phyloP scores from a whole-genome alignment of 1,284 basidiomycete genomes.

The Austroboletus niveus region DNA sequence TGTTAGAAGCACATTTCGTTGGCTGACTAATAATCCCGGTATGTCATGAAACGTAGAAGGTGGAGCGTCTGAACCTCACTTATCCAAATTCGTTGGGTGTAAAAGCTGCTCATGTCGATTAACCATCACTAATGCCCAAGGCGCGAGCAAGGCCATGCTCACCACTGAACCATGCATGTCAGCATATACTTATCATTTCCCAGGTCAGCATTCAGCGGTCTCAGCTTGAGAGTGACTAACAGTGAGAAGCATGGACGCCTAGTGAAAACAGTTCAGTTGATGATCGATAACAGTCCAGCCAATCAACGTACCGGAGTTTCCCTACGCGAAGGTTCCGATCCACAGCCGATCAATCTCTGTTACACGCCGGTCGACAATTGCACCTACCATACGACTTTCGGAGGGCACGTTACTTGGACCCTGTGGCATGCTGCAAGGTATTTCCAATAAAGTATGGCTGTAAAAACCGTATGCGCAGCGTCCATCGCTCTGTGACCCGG shows the following conservation, averaged over 20 bases:
- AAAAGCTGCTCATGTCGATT: conserved; percentile 8
- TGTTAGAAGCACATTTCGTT: conserved; percentile 3
- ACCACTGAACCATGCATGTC: conserved; percentile 15
- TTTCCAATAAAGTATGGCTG: not conserved
- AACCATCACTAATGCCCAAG: not conserved
- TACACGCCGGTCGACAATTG: not conserved
- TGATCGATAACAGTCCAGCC: not conserved
- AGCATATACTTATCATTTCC: conserved; percentile 3
- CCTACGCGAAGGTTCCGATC: not conserved
- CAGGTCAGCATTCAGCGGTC: not conserved
- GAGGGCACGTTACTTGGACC: not conserved
- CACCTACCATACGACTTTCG: conserved; percentile 8
- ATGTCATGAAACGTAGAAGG: not conserved
- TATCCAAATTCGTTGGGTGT: conserved; percentile 17
- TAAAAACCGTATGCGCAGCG: not conserved
- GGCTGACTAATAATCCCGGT: conserved; percentile 4
- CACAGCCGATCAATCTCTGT: not conserved
- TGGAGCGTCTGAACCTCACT: conserved; percentile 2
- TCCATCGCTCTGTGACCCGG: conserved; percentile 4
- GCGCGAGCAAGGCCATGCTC: not conserved
- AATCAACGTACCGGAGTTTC: conserved; percentile 5
- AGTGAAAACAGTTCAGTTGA: not conserved
- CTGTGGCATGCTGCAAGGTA: conserved; percentile 1
- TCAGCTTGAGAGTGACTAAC: conserved; percentile 4
- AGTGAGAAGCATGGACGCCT: conserved; percentile 1